phyloP scores from a whole-genome alignment of 257 asterid genomes.

The Phtheirospermum japonicum region DNA sequence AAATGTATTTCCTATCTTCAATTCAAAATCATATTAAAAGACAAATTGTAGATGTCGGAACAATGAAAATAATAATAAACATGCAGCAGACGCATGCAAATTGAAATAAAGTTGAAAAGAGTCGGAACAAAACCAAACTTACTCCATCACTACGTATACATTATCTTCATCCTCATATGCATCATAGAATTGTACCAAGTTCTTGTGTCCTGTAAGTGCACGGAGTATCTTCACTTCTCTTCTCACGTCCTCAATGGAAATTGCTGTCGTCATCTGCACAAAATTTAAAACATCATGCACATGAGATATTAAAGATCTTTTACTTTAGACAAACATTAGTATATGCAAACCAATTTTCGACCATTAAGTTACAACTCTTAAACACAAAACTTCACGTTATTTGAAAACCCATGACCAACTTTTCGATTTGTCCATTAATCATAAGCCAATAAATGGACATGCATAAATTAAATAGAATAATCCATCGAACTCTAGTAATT shows the following conservation, averaged over 20 bases:
- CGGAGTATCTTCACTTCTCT: constrained; percentile 60
- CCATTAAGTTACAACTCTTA: background rate
- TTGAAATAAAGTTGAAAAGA: background rate
- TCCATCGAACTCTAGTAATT: background rate
- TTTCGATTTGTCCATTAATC: no score
- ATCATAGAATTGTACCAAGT: constrained; percentile 51
- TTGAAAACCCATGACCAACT: no score
- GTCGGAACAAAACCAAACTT: constrained; percentile 26
- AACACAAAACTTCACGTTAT: no score
- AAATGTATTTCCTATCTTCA: background rate
- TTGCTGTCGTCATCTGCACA: constrained; percentile 52
- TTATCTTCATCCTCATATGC: constrained; percentile 59
- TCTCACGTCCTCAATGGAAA: constrained; percentile 53
- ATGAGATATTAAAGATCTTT: constrained; percentile 16
- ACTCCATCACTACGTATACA: constrained; percentile 66
- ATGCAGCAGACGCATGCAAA: background rate
- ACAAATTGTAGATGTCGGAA: constrained; percentile 7
- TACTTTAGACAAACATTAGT: constrained; percentile 6
- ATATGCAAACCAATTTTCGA: background rate
- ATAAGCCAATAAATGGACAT: background rate
- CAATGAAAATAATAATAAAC: background rate
- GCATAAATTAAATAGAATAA: background rate
- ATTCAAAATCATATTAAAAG: background rate
- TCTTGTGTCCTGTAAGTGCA: constrained; percentile 49
- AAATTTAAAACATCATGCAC: constrained; percentile 14